Percentiles rank a stretch among this genome's conserved stretches.
Evolutionary conservation across 495 filamentous ascomycete species (phyloP).

Genomic region (Parathielavia appendiculata): DNA sequence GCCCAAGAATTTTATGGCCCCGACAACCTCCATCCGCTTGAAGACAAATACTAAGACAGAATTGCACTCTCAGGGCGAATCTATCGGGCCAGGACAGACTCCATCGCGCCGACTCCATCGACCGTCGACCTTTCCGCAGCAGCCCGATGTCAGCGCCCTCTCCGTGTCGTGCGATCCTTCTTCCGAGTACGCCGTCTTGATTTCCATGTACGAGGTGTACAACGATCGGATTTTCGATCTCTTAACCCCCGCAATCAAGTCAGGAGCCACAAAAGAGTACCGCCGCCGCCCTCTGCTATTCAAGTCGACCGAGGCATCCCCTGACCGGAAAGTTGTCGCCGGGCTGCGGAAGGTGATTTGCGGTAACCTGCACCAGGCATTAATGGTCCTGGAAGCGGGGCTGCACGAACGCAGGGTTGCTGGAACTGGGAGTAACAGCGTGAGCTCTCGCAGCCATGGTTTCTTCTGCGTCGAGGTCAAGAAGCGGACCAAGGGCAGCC

Average conservation of each 20-base stretch:
- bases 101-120: conserved; percentile 56
- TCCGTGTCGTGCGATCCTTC: conserved; percentile 60
- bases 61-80: conserved; percentile 39
- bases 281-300: conserved; percentile 73
- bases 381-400: conserved; percentile 87
- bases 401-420: conserved; percentile 82
- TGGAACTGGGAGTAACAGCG: conserved; percentile 83
- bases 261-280: conserved; percentile 56
- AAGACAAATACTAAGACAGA: conserved; percentile 37
- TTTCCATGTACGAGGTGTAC: conserved; percentile 99
- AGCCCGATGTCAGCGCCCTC: conserved; percentile 69
- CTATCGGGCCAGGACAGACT: conserved; percentile 39
- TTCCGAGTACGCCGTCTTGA: conserved; percentile 79
- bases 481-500: conserved; percentile 58
- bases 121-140: conserved; percentile 60
- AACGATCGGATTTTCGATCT: conserved; percentile 98
- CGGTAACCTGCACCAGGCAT: conserved; percentile 74
- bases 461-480: conserved; percentile 97
- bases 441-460: conserved; percentile 85
- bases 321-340: conserved; percentile 84
- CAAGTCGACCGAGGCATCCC: conserved; percentile 78
- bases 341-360: conserved; percentile 88
- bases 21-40: conserved; percentile 36
- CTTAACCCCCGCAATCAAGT: conserved; percentile 53
- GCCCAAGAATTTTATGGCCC: conserved; percentile 40